phyloP scores from a whole-genome alignment of 1,284 basidiomycete species.

The Austroboletus novae-zelandiae region DNA sequence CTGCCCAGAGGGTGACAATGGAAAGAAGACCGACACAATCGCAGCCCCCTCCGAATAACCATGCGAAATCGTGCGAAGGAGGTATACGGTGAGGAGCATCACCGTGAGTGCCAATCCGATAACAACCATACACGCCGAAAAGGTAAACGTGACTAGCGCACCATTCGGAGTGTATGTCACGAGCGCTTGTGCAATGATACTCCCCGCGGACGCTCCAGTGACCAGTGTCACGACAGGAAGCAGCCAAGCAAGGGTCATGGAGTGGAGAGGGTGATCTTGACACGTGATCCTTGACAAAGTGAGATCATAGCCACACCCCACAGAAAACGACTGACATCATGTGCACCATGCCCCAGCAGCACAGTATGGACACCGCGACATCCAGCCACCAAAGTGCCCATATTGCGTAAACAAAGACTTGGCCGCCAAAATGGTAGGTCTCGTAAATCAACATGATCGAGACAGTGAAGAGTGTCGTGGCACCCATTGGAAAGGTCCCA shows the following conservation, averaged over 20 bases:
- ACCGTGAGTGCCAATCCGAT: constrained; percentile 56
- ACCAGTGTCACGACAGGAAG: constrained; percentile 72
- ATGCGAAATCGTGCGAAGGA: constrained; percentile 45
- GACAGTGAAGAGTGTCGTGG: constrained; percentile 60
- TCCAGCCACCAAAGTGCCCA: constrained; percentile 79
- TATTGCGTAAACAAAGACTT: constrained; percentile 53
- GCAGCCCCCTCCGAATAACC: constrained; percentile 46
- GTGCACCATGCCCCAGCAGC: constrained; percentile 65
- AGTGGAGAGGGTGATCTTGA: constrained; percentile 56
- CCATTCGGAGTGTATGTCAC: constrained; percentile 42
- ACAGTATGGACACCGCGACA: constrained; percentile 52
- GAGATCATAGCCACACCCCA: constrained; percentile 1
- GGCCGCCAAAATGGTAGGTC: constrained; percentile 50
- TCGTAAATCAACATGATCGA: constrained; percentile 43
- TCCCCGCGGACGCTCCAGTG: constrained; percentile 67
- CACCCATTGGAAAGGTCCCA: constrained; percentile 71
- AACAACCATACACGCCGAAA: constrained; percentile 53
- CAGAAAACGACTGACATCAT: constrained; percentile 48
- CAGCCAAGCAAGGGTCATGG: constrained; percentile 63
- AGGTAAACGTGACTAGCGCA: constrained; percentile 54
- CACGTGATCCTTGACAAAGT: constrained; percentile 49
- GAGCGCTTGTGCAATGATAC: constrained; percentile 52
- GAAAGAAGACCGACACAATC: constrained; percentile 61
- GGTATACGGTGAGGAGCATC: constrained; percentile 53
- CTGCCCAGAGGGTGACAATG: constrained; percentile 59